These are phyloP conservation scores for Aspergillus affinis DNA, from an alignment of 495 filamentous ascomycete species.

Conservation along the genomic window DNA sequence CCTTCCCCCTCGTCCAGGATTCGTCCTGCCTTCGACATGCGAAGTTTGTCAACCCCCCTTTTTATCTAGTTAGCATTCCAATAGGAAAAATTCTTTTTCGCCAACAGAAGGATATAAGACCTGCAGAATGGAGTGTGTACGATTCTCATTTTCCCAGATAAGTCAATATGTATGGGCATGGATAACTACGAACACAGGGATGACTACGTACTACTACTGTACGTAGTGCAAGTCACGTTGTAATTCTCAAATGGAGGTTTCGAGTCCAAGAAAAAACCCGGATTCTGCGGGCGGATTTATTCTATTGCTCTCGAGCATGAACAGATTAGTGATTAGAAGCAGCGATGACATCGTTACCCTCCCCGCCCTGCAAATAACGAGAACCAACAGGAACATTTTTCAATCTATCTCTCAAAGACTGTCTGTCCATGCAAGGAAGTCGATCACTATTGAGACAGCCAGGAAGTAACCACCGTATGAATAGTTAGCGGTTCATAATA, in stretches of 20 bases:
- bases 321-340: not conserved
- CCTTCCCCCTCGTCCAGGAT: not conserved
- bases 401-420: not conserved
- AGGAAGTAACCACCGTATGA: not conserved
- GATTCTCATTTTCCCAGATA: no score
- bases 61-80: slow-evolving; percentile 9
- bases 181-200: no score
- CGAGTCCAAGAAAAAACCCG: not conserved
- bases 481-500: no score
- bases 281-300: not conserved
- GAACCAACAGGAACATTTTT: not conserved
- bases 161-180: no score
- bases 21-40: no score
- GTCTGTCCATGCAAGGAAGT: slow-evolving; percentile 6
- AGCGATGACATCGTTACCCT: no score
- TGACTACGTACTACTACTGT: not conserved
- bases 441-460: not conserved
- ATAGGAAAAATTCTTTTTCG: slow-evolving; percentile 4
- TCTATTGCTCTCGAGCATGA: not conserved
- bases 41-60: not conserved
- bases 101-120: no score
- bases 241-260: not conserved
- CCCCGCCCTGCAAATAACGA: no score
- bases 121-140: no score
- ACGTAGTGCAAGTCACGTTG: not conserved